These are phyloP conservation scores for Pigoraptor vietnamica DNA, from an alignment of 78 protist species.

Conservation along the genomic window DNA sequence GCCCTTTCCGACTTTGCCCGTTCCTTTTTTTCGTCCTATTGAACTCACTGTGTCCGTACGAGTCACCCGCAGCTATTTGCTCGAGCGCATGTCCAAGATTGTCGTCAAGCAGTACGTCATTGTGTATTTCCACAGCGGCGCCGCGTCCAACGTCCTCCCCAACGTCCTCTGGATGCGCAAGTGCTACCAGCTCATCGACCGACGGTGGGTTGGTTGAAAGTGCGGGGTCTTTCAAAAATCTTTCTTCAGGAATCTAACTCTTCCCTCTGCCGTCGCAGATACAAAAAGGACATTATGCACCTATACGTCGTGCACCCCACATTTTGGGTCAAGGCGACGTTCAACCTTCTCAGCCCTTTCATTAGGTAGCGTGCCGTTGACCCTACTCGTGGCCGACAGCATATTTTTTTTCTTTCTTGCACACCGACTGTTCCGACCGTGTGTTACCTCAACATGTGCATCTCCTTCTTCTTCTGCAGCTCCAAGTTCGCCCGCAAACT, in stretches of 20 bases:
- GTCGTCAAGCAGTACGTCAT: background rate
- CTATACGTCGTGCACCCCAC: background rate
- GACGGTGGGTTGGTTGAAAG: background rate
- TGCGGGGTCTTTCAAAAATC: background rate
- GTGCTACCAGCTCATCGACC: background rate
- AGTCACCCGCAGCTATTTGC: background rate
- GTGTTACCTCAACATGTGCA: no score
- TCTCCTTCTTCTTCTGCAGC: background rate
- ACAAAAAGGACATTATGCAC: background rate
- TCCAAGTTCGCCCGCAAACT: background rate
- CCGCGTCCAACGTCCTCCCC: background rate
- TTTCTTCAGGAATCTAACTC: background rate
- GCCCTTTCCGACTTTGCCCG: background rate
- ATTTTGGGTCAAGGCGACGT: background rate
- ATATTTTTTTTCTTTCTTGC: no score
- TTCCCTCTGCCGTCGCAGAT: background rate
- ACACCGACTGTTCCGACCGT: no score
- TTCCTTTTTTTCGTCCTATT: background rate
- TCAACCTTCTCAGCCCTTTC: background rate
- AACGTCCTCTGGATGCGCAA: background rate
- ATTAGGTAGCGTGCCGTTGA: no score
- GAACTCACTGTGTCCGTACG: background rate
- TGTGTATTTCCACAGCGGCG: background rate
- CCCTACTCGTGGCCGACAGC: no score
- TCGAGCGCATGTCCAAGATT: background rate